Base-by-base conservation (phyloP, 805 yeast species). In the Saturnispora bothae region DNA sequence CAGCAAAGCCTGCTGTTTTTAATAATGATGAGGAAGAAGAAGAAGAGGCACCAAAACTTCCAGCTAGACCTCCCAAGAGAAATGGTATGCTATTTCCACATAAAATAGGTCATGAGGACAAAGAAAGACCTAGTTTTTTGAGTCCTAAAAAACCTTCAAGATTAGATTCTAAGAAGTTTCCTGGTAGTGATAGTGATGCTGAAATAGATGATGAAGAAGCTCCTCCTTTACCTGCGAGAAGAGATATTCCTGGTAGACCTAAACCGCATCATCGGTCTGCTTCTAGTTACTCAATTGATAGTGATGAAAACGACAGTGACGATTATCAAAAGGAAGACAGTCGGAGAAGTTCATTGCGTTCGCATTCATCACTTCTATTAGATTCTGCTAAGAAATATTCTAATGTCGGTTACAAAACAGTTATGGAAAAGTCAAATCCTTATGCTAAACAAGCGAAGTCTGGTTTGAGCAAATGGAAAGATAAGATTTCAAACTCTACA, bases 341-440 rank as follows among this genome's bases (percentile, higher is more conserved):
- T n/a, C 28, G 25, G 14, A 4, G 26, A 13, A 22, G 15, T 3
- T 18, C 21, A 12, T 16, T 21, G 16, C 31, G 25, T 13, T 35
- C 41, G 9, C 28, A 33, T 10, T 32, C 48, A 3, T 37, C 48
- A 4, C 38, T 34, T 12, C 27, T 44, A 3, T 29, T 42, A 6
- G 33, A 21, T 15, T 28, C 27, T 20, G 47, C 46, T 14, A 43
- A 38, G 27, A 28, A 31, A 17, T 39, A 39, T 21, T 39, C 40
- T 14, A 44, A 37, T 16, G 34, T 38, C 6, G 45, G 48, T 19
- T 42, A 29, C 13, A n/a, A 37, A 17, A 18, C 32, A 5, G 45
- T 43, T 4, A 37, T 30, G n/a, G 47, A 41, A 26, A 43, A 34
- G 17, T 40, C 48, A 0, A 31, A 36, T 3, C 45, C 48, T 5